Percentiles rank a stretch among this genome's conserved stretches.
phyloP scores from a whole-genome alignment of 345 rosid species.

The Citrus glauca region DNA sequence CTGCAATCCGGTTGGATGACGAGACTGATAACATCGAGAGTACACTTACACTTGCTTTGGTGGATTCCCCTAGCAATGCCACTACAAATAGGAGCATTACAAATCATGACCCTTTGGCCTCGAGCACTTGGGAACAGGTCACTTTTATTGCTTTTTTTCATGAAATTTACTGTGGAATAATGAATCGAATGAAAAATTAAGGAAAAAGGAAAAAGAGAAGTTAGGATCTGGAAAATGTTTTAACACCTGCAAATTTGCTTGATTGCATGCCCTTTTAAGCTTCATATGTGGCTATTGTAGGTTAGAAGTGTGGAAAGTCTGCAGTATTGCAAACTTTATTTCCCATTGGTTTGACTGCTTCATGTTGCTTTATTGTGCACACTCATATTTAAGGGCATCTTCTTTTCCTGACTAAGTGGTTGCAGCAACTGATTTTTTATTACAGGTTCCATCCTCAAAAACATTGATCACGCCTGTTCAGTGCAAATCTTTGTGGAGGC shows the following conservation, averaged over 20 bases:
- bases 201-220: background rate
- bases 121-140: slow-evolving; percentile 97
- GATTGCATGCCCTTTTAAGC: background rate
- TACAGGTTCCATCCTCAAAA: slow-evolving; percentile 68
- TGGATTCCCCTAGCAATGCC: slow-evolving; percentile 41
- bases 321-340: background rate
- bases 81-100: slow-evolving; percentile 53
- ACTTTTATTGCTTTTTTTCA: slow-evolving; percentile 9
- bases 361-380: background rate
- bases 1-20: slow-evolving; percentile 73
- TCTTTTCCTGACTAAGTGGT: background rate
- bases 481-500: slow-evolving; percentile 98
- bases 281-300: background rate
- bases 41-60: slow-evolving; percentile 50
- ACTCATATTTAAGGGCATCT: background rate
- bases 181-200: background rate
- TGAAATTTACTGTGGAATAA: background rate
- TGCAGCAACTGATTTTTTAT: slow-evolving; percentile 8
- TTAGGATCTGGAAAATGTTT: background rate
- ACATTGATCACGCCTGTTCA: slow-evolving; percentile 96
- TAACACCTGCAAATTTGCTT: background rate
- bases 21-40: slow-evolving; percentile 69
- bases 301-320: background rate
- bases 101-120: slow-evolving; percentile 72
- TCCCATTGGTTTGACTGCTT: background rate